A percentile compares a stretch with the other conserved stretches of the same genome.
Evolutionary conservation across 306 rosid species (phyloP).

Genomic region (Hippophae tibetana): DNA sequence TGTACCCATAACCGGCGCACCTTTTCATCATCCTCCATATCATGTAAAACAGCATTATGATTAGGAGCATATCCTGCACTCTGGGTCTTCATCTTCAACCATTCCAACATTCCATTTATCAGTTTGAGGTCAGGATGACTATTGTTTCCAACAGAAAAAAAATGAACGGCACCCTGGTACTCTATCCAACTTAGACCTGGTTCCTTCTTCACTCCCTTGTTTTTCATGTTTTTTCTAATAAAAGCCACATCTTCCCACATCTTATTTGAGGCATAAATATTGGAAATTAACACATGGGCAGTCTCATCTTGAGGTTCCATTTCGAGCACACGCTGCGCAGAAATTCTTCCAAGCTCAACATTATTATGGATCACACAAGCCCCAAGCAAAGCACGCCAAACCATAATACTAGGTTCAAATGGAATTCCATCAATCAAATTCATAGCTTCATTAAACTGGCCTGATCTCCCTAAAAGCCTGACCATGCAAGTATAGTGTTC

Average conservation of each 20-base stretch:
- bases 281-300: constrained; percentile 62
- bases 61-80: constrained; percentile 57
- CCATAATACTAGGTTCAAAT: constrained; percentile 66
- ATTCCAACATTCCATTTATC: constrained; percentile 52
- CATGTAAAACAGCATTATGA: constrained; percentile 44
- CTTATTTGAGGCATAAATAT: constrained; percentile 54
- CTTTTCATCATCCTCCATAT: constrained; percentile 70
- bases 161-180: constrained; percentile 48
- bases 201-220: constrained; percentile 67
- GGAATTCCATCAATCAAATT: constrained; percentile 58
- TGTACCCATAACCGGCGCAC: constrained; percentile 64
- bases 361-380: constrained; percentile 69
- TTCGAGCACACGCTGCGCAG: constrained; percentile 54
- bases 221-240: constrained; percentile 67
- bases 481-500: constrained; percentile 81
- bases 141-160: constrained; percentile 51
- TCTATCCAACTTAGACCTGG: constrained; percentile 86
- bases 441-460: constrained; percentile 54
- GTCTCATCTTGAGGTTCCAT: constrained; percentile 76
- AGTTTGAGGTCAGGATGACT: constrained; percentile 57
- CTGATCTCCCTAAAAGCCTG: constrained; percentile 49
- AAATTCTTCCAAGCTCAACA: constrained; percentile 44
- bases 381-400: constrained; percentile 77
- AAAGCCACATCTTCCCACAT: constrained; percentile 59
- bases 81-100: constrained; percentile 47